Base-by-base conservation (phyloP, 805 yeast species). In the Ogataea glucozyma region DNA sequence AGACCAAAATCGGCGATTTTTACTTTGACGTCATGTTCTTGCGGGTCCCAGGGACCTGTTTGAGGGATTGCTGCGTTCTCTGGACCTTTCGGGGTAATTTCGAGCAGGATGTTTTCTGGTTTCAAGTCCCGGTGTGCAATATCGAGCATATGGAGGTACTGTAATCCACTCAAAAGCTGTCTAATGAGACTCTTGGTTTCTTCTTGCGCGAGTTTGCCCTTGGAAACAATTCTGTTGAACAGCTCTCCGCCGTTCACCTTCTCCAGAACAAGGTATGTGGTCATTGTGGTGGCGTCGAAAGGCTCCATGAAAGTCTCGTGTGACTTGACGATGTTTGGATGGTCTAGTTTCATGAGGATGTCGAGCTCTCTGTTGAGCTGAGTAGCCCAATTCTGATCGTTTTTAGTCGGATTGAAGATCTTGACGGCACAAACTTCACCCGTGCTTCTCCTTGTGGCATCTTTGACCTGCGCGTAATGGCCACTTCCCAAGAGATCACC, bases 101-200 rank as follows among this genome's bases (percentile, higher is more conserved):
- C 79, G 65, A 49, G 69, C 34, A 91, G 71, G 26, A 91, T 69
- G 59, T 91, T 91, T 7, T 96, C 96, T 1, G 99, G 99, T 65
- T 93, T 91, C 56, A 91, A 71, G 65, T 91, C 98, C 40, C 99
- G 76, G 65, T 93, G 98, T 41, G 91, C 77, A 20, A 91, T 96
- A 58, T 88, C 95, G 9, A 95, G 95, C 4, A 89, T 79, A 62
- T 91, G 99, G 46, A 91, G 81, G 62, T 88, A 91, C 56, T 83
- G 82, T 52, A 91, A 69, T 5, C 97, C 99, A 56, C 48, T 35
- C 14, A 66, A 37, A 49, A 78, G 68, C 49, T 78, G 83, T 23
- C 46, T 59, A 53, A 80, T 80, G 2, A 85, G 65, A 0, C 78
- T 77, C 43, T 71, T 75, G 0, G 89, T 75, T 56, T 85, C 91